Conservation (phyloP, 1,284 basidiomycete genomes). For the Pholiota adiposa region DNA sequence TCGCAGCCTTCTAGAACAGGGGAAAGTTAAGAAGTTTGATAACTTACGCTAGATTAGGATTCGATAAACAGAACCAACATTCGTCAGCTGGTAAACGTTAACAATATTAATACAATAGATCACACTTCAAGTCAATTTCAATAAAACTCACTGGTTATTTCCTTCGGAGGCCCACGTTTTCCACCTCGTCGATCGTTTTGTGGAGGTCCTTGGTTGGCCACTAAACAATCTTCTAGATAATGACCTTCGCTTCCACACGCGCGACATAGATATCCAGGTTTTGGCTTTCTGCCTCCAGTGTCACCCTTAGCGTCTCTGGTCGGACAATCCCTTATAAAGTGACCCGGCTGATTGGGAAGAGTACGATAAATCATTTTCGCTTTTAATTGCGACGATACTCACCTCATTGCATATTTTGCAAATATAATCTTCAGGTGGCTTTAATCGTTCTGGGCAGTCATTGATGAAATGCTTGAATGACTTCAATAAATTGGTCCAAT, state of each 20-base stretch:
- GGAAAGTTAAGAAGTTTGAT: no score
- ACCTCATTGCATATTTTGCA: constrained; percentile 81
- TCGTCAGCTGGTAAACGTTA: constrained; percentile 65
- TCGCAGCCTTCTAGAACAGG: no score
- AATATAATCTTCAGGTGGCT: constrained; percentile 84
- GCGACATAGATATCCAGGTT: constrained; percentile 83
- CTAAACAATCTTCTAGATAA: constrained; percentile 84
- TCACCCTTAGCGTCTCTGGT: constrained; percentile 75
- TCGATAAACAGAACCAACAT: constrained; percentile 97
- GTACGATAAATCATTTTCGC: neutral
- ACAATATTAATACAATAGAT: constrained; percentile 8
- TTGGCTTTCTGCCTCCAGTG: constrained; percentile 79
- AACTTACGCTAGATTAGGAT: constrained; percentile 84
- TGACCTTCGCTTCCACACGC: constrained; percentile 86
- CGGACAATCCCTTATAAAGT: constrained; percentile 88
- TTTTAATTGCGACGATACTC: constrained; percentile 18
- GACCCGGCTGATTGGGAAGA: constrained; percentile 58
- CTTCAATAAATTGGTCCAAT: constrained; percentile 1
- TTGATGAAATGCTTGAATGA: constrained; percentile 71
- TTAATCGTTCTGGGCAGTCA: constrained; percentile 72
- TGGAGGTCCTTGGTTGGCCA: constrained; percentile 52
- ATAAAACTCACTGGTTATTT: constrained; percentile 71
- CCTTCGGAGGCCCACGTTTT: constrained; percentile 68
- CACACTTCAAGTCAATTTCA: constrained; percentile 2
- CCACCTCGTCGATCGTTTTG: constrained; percentile 45